Conservation (phyloP, 2,329 filamentous ascomycete species). For the Clarireedia homoeocarpa region DNA sequence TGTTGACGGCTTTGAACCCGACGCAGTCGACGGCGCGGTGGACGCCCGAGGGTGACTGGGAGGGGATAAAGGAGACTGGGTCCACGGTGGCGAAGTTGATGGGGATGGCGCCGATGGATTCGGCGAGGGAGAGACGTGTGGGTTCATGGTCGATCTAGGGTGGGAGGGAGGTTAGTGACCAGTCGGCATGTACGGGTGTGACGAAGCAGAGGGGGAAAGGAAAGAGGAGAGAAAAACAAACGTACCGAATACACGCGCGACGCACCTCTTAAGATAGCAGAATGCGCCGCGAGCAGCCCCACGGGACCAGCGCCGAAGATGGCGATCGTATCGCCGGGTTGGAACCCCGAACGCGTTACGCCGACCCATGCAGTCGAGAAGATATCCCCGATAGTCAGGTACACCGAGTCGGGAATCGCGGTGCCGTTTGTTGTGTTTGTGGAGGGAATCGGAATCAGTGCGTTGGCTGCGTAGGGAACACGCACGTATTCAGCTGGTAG, state of each 20-base stretch:
- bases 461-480: constrained; percentile 49
- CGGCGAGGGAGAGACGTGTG: constrained; percentile 49
- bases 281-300: constrained; percentile 60
- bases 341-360: constrained; percentile 48
- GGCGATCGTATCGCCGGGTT: constrained; percentile 53
- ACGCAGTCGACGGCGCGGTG: constrained; percentile 59
- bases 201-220: too few species aligned
- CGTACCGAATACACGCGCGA: constrained; percentile 17
- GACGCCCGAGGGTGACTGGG: constrained; percentile 50
- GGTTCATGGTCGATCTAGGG: constrained; percentile 40
- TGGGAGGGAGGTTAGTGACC: too few species aligned
- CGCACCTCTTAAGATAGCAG: constrained; percentile 51
- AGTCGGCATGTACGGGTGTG: too few species aligned
- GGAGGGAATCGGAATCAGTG: too few species aligned
- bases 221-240: too few species aligned
- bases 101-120: constrained; percentile 53
- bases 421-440: too few species aligned
- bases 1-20: constrained; percentile 53
- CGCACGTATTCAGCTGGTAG: constrained; percentile 58
- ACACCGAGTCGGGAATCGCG: constrained; percentile 45
- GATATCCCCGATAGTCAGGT: constrained; percentile 44
- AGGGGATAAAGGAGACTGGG: constrained; percentile 52
- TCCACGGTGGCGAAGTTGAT: constrained; percentile 55
- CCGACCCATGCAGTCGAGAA: constrained; percentile 49
- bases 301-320: constrained; percentile 59